These are phyloP conservation scores for Penicillium roqueforti DNA, from an alignment of 495 filamentous ascomycete species.

Conservation along the genomic window DNA sequence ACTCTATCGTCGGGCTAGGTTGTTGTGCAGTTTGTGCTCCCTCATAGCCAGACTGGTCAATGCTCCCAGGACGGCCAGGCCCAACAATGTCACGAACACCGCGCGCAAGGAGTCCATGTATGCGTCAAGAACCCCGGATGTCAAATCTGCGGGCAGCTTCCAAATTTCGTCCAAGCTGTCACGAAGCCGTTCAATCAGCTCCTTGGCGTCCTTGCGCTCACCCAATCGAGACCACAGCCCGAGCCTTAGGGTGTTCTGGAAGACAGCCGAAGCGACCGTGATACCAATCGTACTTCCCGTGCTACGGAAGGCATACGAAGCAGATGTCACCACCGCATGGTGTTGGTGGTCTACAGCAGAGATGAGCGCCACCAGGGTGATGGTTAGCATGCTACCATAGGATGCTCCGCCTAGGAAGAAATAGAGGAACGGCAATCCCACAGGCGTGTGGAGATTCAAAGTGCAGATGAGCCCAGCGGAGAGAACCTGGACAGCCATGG, in stretches of 20 bases:
- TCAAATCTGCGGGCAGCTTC: slow-evolving; percentile 65
- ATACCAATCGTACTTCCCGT: slow-evolving; percentile 83
- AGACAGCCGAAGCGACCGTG: slow-evolving; percentile 70
- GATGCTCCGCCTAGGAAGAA: slow-evolving; percentile 65
- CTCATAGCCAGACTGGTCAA: slow-evolving; percentile 64
- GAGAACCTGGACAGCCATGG: slow-evolving; percentile 48
- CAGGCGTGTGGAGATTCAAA: slow-evolving; percentile 53
- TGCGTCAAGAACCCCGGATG: slow-evolving; percentile 61
- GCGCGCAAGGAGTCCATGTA: slow-evolving; percentile 74
- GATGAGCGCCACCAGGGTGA: slow-evolving; percentile 75
- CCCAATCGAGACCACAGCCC: slow-evolving; percentile 68
- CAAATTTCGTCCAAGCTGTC: slow-evolving; percentile 71
- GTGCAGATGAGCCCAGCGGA: slow-evolving; percentile 50
- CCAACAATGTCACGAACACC: slow-evolving; percentile 68
- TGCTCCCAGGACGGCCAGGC: slow-evolving; percentile 54
- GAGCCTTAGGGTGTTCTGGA: slow-evolving; percentile 62
- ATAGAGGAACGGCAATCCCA: slow-evolving; percentile 62
- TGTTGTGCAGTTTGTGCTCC: slow-evolving; percentile 75
- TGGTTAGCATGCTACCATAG: slow-evolving; percentile 75
- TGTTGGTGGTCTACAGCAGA: slow-evolving; percentile 75
- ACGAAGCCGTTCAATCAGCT: slow-evolving; percentile 65
- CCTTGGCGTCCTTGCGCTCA: slow-evolving; percentile 55
- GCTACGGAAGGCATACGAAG: slow-evolving; percentile 75
- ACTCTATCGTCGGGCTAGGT: slow-evolving; percentile 50
- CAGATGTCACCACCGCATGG: slow-evolving; percentile 82